phyloP scores from a whole-genome alignment of 768 basidiomycete genomes.

The Hericium coralloides region DNA sequence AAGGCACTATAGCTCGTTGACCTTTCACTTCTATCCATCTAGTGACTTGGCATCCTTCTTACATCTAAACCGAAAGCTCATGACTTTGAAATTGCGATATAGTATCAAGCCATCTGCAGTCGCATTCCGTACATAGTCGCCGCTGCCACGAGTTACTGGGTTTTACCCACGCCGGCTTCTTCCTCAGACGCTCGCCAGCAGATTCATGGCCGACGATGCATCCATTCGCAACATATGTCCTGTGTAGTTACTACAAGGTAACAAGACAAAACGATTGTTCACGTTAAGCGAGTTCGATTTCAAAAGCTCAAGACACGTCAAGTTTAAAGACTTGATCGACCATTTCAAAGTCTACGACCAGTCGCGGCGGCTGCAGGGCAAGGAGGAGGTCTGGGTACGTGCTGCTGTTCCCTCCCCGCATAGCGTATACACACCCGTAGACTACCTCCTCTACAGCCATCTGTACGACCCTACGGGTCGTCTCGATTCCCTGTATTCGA shows the following conservation, averaged over 20 bases:
- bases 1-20: too few relatives aligned
- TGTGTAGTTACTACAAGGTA: constrained; percentile 83
- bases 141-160: too few relatives aligned
- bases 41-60: too few relatives aligned
- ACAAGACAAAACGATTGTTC: constrained; percentile 96
- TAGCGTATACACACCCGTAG: constrained; percentile 32
- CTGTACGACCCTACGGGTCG: constrained; percentile 84
- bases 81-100: too few relatives aligned
- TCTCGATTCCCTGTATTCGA: constrained; percentile 84
- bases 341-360: constrained; percentile 79
- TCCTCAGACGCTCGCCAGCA: neutral
- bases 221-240: constrained; percentile 80
- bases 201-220: constrained; percentile 41
- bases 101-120: too few relatives aligned
- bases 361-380: constrained; percentile 69
- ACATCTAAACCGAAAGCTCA: too few relatives aligned
- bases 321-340: constrained; percentile 85
- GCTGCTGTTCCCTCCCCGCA: constrained; percentile 7
- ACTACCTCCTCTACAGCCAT: constrained; percentile 90
- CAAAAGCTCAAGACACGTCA: constrained; percentile 57
- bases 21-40: too few relatives aligned
- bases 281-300: constrained; percentile 77
- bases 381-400: constrained; percentile 66
- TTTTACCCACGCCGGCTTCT: too few relatives aligned
- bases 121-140: too few relatives aligned